phyloP scores from a whole-genome alignment of 805 yeast genomes.

The Hermanozyma aechmeae region DNA sequence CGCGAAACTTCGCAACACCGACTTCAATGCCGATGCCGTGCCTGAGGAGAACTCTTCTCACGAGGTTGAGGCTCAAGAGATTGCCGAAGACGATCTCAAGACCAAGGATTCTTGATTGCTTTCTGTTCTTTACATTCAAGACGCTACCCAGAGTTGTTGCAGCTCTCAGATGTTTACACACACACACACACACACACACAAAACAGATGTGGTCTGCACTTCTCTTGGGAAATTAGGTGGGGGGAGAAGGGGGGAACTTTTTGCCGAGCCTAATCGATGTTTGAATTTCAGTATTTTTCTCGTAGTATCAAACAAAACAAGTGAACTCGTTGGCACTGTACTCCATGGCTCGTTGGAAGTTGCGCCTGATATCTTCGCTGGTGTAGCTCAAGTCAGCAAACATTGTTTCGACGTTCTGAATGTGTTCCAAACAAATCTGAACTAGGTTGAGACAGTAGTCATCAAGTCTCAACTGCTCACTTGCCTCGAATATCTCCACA shows the following conservation, averaged over 20 bases:
- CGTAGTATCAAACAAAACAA: conserved; percentile 21
- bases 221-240: not conserved
- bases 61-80: not conserved
- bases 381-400: conserved; percentile 14
- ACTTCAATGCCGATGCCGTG: conserved; percentile 7
- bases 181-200: not conserved
- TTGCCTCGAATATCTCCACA: conserved; percentile 28
- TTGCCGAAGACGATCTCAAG: not conserved
- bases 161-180: not conserved
- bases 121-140: too few species aligned
- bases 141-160: not conserved
- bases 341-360: conserved; percentile 16
- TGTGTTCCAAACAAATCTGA: conserved; percentile 19
- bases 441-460: conserved; percentile 24
- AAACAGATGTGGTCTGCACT: not conserved
- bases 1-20: conserved; percentile 14
- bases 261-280: not conserved
- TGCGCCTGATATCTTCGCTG: conserved; percentile 18
- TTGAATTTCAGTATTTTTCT: too few species aligned
- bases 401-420: conserved; percentile 15
- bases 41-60: not conserved
- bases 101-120: not conserved
- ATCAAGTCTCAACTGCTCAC: conserved; percentile 22
- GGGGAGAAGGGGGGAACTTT: not conserved
- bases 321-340: conserved; percentile 24